These are phyloP conservation scores for Russula lepida DNA, from an alignment of 768 basidiomycete species.

Conservation along the genomic window DNA sequence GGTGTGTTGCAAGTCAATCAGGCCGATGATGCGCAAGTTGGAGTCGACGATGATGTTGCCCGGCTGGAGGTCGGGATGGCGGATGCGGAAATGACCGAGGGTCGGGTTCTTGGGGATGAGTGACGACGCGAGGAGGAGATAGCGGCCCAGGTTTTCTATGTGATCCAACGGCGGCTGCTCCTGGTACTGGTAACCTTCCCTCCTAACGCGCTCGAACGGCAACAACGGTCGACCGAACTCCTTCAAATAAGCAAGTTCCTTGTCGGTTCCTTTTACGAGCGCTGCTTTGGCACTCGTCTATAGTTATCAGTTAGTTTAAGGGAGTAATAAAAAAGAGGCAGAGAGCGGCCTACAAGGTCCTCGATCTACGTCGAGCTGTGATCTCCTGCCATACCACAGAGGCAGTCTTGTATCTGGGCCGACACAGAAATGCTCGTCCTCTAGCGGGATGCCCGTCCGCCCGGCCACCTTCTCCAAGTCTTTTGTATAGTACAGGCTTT, in stretches of 20 bases:
- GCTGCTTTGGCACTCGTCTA: constrained; percentile 38
- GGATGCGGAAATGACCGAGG: constrained; percentile 40
- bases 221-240: constrained; percentile 41
- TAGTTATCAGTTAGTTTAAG: constrained; percentile 29
- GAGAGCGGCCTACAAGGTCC: constrained; percentile 43
- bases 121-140: constrained; percentile 40
- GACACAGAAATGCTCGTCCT: constrained; percentile 23
- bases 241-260: constrained; percentile 42
- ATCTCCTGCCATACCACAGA: constrained; percentile 45
- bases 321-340: constrained; percentile 26
- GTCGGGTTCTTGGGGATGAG: constrained; percentile 36
- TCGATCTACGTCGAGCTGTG: constrained; percentile 40
- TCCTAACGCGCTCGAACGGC: constrained; percentile 36
- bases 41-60: constrained; percentile 46
- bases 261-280: constrained; percentile 35
- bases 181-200: constrained; percentile 38
- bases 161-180: constrained; percentile 37
- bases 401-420: constrained; percentile 33
- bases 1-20: constrained; percentile 50
- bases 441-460: constrained; percentile 29
- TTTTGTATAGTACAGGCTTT: constrained; percentile 41
- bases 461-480: constrained; percentile 38
- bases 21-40: constrained; percentile 32
- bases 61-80: constrained; percentile 35
- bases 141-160: constrained; percentile 41